These are phyloP conservation scores for Thraustotheca clavata DNA, from an alignment of 352 stramenopile species.

Conservation along the genomic window DNA sequence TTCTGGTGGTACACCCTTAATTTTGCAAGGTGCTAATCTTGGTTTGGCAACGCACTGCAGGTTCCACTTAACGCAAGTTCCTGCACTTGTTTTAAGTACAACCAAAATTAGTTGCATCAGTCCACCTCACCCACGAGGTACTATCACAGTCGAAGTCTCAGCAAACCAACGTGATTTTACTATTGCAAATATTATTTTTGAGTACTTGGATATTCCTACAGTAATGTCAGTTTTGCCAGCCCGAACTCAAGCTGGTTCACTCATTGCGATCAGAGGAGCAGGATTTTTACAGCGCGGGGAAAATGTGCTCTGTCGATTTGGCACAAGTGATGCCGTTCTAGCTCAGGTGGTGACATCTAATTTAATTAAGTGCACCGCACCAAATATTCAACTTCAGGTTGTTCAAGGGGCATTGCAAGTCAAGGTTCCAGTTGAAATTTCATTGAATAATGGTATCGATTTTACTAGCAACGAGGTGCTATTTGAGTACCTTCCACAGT, in stretches of 20 bases:
- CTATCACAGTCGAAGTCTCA: conserved; percentile 12
- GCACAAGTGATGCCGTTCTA: conserved; percentile 1
- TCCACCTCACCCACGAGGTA: background rate
- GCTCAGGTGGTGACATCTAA: conserved; percentile 36
- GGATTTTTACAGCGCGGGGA: conserved; percentile 22
- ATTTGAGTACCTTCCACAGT: conserved; percentile 49
- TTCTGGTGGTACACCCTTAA: conserved; percentile 53
- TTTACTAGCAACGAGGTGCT: conserved; percentile 60
- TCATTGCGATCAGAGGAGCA: background rate
- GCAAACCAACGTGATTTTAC: conserved; percentile 5
- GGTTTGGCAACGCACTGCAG: conserved; percentile 12
- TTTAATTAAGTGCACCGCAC: conserved; percentile 37
- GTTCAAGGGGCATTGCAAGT: background rate
- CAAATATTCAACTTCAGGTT: conserved; percentile 16
- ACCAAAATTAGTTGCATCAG: conserved; percentile 5
- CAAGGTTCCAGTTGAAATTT: conserved; percentile 50
- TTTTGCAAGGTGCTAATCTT: conserved; percentile 48
- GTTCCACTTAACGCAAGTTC: conserved; percentile 20
- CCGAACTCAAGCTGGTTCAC: background rate
- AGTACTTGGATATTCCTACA: background rate
- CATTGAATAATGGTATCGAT: conserved; percentile 83
- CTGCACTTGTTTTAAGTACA: background rate
- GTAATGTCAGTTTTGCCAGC: background rate
- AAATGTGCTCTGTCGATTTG: conserved; percentile 44
- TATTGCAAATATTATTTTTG: background rate